Base-by-base conservation (phyloP, 106 monocot genomes). In the Allium cepa region DNA sequence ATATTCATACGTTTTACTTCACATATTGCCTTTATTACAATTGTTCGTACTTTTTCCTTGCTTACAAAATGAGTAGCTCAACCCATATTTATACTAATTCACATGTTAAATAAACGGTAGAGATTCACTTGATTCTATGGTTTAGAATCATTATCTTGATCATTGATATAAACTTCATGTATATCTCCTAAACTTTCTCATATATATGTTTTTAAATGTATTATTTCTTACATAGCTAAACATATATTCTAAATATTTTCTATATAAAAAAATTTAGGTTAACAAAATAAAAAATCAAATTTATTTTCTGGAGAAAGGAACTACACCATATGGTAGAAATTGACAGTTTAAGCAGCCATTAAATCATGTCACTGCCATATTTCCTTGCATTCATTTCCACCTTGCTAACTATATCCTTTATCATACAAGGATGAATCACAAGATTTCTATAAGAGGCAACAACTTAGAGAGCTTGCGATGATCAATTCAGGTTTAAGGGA, bases 381-480 rank as follows among this genome's bases (percentile, higher is more conserved):
- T 63, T 47, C 8, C 26, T 26, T 61, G 8, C 3, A 36, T 36
- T 36, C 36, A 50, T 13, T 46, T 63, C 62, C 47, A 63, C 46
- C 1, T 8, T 63, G 48, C 11, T 50, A 65, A 65, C 17, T 16
- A n/a, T 17, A 47, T 12, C 8, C 7, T 52, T 52, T 11, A 5
- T 52, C 27, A 26, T 71, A 62, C 69, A 95, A 36, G 95, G 95
- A 95, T 77, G 95, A 95, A 70, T 95, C 95, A 8, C 88, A 88
- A 12, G 95, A 95, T 74, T 82, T 59, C 73, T 91, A 88, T 64
- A 95, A 95, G 78, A 72, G 83, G 69, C 95, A 95, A 64, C 95
- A 95, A 58, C 83, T 95, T 10, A 75, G 91, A 59, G 95, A 95
- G 50, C 74, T 95, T 16, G 95, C 95, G 11, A 88, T 95, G 84